Evolutionary conservation across 2,329 filamentous ascomycete species (phyloP).

Genomic region (Lasiodiplodia hormozganensis): DNA sequence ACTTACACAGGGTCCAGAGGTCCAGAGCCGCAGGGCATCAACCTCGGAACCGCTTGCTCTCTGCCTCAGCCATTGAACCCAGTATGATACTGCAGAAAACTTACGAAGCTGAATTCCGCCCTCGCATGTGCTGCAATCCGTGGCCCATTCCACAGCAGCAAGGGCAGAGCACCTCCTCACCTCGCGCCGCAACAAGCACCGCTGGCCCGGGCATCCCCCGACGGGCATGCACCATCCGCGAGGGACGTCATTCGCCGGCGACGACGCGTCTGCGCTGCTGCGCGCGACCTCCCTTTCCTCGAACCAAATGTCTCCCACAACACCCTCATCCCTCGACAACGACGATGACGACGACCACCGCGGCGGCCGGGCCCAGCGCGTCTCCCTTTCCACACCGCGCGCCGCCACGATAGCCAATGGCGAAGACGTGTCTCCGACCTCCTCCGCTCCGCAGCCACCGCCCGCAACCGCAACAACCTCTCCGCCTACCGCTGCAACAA

Average conservation of each 20-base stretch:
- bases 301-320: constrained; percentile 2
- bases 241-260: background rate
- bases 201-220: background rate
- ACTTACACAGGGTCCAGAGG: background rate
- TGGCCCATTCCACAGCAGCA: too few relatives aligned
- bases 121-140: background rate
- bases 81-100: background rate
- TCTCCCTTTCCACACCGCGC: background rate
- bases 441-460: background rate
- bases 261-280: background rate
- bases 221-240: background rate
- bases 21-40: background rate
- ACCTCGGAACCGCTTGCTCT: background rate
- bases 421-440: constrained; percentile 4
- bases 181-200: background rate
- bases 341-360: background rate
- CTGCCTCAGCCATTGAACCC: background rate
- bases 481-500: background rate
- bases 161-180: background rate
- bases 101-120: background rate
- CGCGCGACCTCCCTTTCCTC: background rate
- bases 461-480: background rate
- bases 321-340: background rate
- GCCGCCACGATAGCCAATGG: background rate
- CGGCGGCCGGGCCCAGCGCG: background rate